These are phyloP conservation scores for Blastobotrys indianensis DNA, from an alignment of 1,139 yeast genomes.

Conservation along the genomic window DNA sequence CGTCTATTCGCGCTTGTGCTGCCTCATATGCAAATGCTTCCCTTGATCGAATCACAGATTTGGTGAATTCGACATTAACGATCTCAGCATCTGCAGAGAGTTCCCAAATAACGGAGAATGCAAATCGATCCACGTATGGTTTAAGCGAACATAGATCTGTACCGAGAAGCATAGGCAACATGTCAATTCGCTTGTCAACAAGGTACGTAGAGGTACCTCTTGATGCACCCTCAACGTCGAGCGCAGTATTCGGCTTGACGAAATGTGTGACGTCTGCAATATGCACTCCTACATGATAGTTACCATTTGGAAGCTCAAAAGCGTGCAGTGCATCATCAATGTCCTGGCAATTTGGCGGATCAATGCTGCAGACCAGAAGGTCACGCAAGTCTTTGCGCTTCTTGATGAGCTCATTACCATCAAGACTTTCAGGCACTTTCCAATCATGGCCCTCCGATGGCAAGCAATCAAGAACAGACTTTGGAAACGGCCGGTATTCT, in stretches of 20 bases:
- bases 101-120: conserved; percentile 96
- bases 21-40: conserved; percentile 94
- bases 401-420: conserved; percentile 33
- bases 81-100: conserved; percentile 81
- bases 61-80: conserved; percentile 72
- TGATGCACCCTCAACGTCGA: conserved; percentile 94
- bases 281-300: conserved; percentile 96
- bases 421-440: conserved; percentile 68
- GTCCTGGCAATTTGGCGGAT: conserved; percentile 98
- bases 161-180: conserved; percentile 94
- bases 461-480: conserved; percentile 83
- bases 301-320: conserved; percentile 74
- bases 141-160: conserved; percentile 93
- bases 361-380: conserved; percentile 87
- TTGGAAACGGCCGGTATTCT: conserved; percentile 92
- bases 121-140: conserved; percentile 93
- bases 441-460: conserved; percentile 92
- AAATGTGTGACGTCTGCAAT: conserved; percentile 98
- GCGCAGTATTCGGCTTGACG: conserved; percentile 85
- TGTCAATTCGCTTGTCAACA: conserved; percentile 98
- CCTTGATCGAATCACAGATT: conserved; percentile 83
- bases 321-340: conserved; percentile 99
- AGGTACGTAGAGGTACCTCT: conserved; percentile 96
- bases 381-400: conserved; percentile 79
- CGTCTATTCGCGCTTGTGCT: conserved; percentile 91